phyloP scores from a whole-genome alignment of 345 rosid species.

The Streptanthus diversifolius region DNA sequence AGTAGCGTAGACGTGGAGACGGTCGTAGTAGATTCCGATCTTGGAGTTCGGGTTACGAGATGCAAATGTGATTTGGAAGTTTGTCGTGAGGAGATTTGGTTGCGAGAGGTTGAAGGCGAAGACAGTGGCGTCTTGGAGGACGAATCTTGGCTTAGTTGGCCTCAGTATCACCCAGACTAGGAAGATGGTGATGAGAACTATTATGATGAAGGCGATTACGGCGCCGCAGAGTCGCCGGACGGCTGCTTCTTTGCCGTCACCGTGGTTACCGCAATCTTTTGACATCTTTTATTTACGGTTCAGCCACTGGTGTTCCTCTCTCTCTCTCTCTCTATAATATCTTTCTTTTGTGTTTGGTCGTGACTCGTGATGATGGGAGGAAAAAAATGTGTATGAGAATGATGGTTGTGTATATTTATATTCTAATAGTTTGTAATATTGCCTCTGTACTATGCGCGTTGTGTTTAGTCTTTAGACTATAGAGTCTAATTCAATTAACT shows the following conservation, averaged over 20 bases:
- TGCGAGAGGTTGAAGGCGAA: slow-evolving; percentile 71
- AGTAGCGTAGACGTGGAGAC: slow-evolving; percentile 62
- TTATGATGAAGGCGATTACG: slow-evolving; percentile 47
- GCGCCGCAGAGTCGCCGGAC: slow-evolving; percentile 27
- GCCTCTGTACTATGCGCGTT: slow-evolving; percentile 15
- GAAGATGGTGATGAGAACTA: slow-evolving; percentile 56
- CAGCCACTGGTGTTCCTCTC: slow-evolving; percentile 19
- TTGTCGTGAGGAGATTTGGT: slow-evolving; percentile 71
- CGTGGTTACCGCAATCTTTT: slow-evolving; percentile 41
- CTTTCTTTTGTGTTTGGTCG: slow-evolving; percentile 3
- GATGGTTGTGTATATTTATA: slow-evolving; percentile 26
- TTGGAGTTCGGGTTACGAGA: slow-evolving; percentile 73
- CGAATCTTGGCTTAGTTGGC: slow-evolving; percentile 71
- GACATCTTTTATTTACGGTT: slow-evolving; percentile 31
- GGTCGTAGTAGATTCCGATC: slow-evolving; percentile 89
- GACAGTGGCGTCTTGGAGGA: slow-evolving; percentile 93
- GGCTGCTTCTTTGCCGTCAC: slow-evolving; percentile 32
- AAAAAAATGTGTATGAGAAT: slow-evolving; percentile 11
- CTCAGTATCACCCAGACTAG: slow-evolving; percentile 77
- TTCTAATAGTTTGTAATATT: not conserved
- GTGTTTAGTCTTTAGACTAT: not conserved
- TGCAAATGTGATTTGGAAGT: slow-evolving; percentile 71
- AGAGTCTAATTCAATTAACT: not conserved
- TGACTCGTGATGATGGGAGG: slow-evolving; percentile 20
- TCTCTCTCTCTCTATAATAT: not conserved